Base-by-base conservation (phyloP, 768 basidiomycete genomes). In the Suillus discolor region DNA sequence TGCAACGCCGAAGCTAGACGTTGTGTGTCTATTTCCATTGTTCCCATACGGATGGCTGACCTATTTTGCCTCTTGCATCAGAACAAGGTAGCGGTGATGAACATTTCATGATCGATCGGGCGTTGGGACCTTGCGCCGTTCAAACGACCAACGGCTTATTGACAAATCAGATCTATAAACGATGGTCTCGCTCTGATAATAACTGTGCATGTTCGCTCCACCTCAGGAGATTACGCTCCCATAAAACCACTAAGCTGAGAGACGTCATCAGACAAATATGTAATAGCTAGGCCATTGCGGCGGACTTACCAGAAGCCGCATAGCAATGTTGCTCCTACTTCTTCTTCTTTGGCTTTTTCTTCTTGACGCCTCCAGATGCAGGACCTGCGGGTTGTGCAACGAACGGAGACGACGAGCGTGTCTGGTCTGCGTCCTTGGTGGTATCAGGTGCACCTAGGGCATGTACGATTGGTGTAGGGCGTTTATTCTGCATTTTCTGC, bases 261-360 rank as follows among this genome's bases (percentile, higher is more conserved):
- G 54, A 28, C 6, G 34, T 13, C 18, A 8, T 60, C 59, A 60
- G 18, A 60, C 16, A 28, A 25, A 59, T 8, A 18, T 59, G 39
- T 8, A 23, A 34, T 41, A 42, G 25, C 3, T 28, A 25, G 12
- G 41, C 12, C 25, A 20, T 60, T 28, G 8, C 41, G 18, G 25
- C 11, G 9, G 39, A 41, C 25, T 60, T 42, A 60, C 39, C 39
- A 42, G 18, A 42, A 60, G 25, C 20, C 11, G 6, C 8, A 41
- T 23, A 41, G 39, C 28, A 25, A 45, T 71, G 65, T 62, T 78
- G 87, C 25, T 8, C 41, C 20, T 44, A 60, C 80, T 91, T 90
- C 80, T 88, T 93, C 79, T 92, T 92, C 81, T 91, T 90, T 57
- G 85, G 81, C 76, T 92, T 93, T 81, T 93, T 94, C 84, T 93